phyloP scores from a whole-genome alignment of 805 yeast species.

The Yarrowia sp. region DNA sequence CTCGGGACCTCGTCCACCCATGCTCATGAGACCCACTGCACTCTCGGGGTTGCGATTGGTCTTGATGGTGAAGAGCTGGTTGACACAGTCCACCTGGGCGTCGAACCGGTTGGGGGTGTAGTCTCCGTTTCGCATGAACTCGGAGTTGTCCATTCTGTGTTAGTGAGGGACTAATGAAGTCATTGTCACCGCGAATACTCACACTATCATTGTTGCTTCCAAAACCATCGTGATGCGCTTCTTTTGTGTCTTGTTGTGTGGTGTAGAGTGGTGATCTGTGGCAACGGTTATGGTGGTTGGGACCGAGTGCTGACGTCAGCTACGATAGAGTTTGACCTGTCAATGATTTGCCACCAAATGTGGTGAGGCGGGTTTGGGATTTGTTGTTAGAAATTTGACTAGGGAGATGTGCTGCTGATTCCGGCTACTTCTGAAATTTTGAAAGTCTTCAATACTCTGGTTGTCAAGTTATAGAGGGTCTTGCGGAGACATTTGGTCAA shows the following conservation, averaged over 20 bases:
- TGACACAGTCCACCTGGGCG: constrained; percentile 89
- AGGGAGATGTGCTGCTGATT: not conserved
- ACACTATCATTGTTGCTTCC: constrained; percentile 92
- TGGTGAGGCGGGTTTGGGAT: not conserved
- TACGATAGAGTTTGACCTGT: not conserved
- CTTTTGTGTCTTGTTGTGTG: not conserved
- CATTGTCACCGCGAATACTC: constrained; percentile 29
- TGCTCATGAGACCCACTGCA: constrained; percentile 85
- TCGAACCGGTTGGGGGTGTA: constrained; percentile 82
- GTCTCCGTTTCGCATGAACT: constrained; percentile 94
- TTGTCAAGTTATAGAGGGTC: not conserved
- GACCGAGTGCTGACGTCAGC: not conserved
- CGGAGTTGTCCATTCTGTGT: constrained; percentile 78
- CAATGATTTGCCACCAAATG: not conserved
- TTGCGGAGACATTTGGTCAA: not conserved
- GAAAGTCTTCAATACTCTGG: not conserved
- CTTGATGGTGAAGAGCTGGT: constrained; percentile 79
- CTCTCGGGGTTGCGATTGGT: constrained; percentile 88
- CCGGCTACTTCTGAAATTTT: not conserved
- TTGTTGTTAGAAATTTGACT: not conserved
- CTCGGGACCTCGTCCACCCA: constrained; percentile 75
- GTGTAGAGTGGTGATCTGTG: constrained; percentile 15
- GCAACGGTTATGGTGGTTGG: not conserved
- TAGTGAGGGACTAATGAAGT: not conserved
- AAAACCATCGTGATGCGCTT: constrained; percentile 59